Evolutionary conservation across 2,329 filamentous ascomycete species (phyloP).

Genomic region (Pyricularia sp.): DNA sequence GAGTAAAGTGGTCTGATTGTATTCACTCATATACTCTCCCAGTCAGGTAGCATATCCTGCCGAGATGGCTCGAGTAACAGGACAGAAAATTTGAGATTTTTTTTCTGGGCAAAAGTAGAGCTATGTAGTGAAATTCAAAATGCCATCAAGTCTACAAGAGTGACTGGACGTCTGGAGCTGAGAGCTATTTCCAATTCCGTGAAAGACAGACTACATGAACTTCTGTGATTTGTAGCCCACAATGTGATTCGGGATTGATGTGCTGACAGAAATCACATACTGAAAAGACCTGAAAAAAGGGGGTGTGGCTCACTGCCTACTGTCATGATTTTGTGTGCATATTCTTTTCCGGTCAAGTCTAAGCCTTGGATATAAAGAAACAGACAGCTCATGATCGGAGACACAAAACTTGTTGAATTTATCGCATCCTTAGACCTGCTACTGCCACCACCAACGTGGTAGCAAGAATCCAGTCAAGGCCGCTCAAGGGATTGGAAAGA

Average conservation of each 20-base stretch:
- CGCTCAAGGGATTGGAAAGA: background rate
- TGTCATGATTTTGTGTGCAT: too few relatives aligned
- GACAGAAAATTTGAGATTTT: background rate
- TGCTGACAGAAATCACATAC: too few relatives aligned
- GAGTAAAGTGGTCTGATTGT: conserved; percentile 22
- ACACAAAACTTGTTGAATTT: background rate
- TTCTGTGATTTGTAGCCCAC: background rate
- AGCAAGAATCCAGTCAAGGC: background rate
- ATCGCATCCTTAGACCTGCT: background rate
- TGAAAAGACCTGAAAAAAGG: too few relatives aligned
- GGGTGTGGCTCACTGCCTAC: too few relatives aligned
- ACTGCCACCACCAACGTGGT: background rate
- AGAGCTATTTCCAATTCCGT: background rate
- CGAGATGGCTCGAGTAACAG: background rate
- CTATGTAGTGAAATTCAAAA: background rate
- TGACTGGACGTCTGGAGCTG: background rate
- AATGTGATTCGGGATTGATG: too few relatives aligned
- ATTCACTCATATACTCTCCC: background rate
- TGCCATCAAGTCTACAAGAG: background rate
- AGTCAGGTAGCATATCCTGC: background rate
- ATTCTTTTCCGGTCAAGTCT: too few relatives aligned
- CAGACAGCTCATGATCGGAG: too few relatives aligned
- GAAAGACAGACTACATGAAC: background rate
- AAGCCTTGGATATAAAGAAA: too few relatives aligned
- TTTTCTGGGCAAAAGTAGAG: background rate